Percentiles rank a stretch among this genome's conserved stretches.
Conservation (phyloP, 306 rosid genomes). For the Spatholobus suberectus region DNA sequence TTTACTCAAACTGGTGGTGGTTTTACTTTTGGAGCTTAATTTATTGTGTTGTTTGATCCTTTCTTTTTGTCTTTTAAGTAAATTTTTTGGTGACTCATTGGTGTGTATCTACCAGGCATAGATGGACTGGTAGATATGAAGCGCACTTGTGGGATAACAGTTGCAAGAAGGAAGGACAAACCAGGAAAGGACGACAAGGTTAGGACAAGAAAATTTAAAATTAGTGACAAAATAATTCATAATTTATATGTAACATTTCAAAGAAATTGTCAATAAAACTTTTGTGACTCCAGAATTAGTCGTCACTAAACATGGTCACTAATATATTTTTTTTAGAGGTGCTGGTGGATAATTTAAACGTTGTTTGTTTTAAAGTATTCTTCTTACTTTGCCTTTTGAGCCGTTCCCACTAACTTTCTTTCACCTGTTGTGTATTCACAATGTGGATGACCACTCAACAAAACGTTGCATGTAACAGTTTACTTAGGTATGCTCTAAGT, state of each 20-base stretch:
- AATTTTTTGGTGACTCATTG: neutral
- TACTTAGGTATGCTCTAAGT: conserved; percentile 76
- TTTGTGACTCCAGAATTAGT: too few species aligned
- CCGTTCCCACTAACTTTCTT: conserved; percentile 47
- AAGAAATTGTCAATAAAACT: too few species aligned
- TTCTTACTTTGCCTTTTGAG: conserved; percentile 42
- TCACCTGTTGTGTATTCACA: conserved; percentile 50
- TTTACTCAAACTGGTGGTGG: neutral
- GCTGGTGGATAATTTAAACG: neutral
- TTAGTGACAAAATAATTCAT: too few species aligned
- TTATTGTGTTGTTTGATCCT: neutral
- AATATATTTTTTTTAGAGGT: too few species aligned
- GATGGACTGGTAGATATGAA: conserved; percentile 98
- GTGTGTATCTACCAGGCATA: conserved; percentile 54
- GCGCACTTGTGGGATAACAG: conserved; percentile 98
- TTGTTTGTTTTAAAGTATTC: conserved; percentile 31
- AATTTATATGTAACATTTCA: too few species aligned
- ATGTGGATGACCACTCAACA: conserved; percentile 51
- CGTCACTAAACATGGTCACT: too few species aligned
- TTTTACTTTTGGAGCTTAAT: neutral
- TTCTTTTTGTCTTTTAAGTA: neutral
- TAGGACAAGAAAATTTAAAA: neutral
- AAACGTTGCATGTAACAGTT: conserved; percentile 59
- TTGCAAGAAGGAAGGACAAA: conserved; percentile 96
- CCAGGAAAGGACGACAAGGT: conserved; percentile 98